Percentiles rank a stretch among this genome's conserved stretches.
Evolutionary conservation across 805 yeast genomes (phyloP).

Genomic region (Sungouiozyma intestinalis): DNA sequence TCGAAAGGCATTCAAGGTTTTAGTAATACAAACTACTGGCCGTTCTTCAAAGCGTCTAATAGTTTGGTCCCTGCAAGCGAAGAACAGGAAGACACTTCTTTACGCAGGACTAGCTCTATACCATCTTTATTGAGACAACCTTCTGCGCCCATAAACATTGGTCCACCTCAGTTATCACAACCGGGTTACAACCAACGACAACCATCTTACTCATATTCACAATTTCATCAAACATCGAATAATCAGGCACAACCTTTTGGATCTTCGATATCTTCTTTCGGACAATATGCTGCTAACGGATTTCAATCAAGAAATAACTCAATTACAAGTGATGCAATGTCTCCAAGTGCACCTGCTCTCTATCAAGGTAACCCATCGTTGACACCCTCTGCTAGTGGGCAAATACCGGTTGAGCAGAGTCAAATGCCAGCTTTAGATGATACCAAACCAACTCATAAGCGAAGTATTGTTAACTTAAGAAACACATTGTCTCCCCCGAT

Average conservation of each 20-base stretch:
- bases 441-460: not conserved
- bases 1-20: not conserved
- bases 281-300: conserved; percentile 18
- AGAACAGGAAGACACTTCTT: conserved; percentile 11
- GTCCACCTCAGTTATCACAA: conserved; percentile 13
- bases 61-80: conserved; percentile 3
- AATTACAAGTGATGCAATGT: conserved; percentile 23
- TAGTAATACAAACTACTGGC: conserved; percentile 14
- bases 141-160: conserved; percentile 10
- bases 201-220: conserved; percentile 19
- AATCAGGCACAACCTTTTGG: conserved; percentile 1
- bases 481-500: not conserved
- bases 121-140: conserved; percentile 20
- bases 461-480: not conserved
- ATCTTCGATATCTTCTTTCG: conserved; percentile 13
- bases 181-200: conserved; percentile 7
- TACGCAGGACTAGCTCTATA: conserved; percentile 20
- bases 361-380: not conserved
- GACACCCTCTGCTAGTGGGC: not conserved
- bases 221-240: conserved; percentile 15
- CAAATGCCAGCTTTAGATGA: not conserved
- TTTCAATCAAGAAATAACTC: conserved; percentile 25
- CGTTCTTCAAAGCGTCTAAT: conserved; percentile 11
- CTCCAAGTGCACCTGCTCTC: conserved; percentile 17
- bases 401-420: not conserved